Conservation (phyloP, 768 basidiomycete species). For the Tylopilus cervinicoccineus region DNA sequence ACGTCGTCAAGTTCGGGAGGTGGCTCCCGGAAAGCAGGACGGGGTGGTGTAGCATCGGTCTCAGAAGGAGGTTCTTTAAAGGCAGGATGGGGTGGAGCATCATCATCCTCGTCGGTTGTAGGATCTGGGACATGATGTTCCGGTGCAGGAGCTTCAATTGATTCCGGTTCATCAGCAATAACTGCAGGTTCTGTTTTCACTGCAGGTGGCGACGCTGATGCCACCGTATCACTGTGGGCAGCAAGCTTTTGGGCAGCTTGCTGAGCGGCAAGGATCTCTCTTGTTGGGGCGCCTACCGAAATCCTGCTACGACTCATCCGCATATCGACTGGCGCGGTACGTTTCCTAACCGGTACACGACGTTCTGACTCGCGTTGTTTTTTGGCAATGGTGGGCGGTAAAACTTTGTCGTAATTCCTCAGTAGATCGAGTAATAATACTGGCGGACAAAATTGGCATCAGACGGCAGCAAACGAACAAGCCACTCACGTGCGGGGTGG, state of each 20-base stretch:
- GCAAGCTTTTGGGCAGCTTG: conserved; percentile 55
- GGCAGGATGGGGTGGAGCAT: conserved; percentile 34
- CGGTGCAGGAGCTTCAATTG: conserved; percentile 2
- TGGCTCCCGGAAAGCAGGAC: conserved; percentile 59
- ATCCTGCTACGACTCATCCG: conserved; percentile 77
- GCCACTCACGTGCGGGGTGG: conserved; percentile 65
- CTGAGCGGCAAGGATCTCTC: conserved; percentile 70
- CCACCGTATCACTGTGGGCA: conserved; percentile 18
- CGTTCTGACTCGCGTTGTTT: conserved; percentile 89
- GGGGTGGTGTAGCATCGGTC: conserved; percentile 26
- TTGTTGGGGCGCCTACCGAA: conserved; percentile 63
- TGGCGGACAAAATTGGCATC: conserved; percentile 22
- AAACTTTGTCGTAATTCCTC: conserved; percentile 64
- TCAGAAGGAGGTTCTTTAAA: conserved; percentile 64
- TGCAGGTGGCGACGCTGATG: conserved; percentile 15
- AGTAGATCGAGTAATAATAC: conserved; percentile 86
- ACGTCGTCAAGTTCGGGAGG: conserved; percentile 53
- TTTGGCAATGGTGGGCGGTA: conserved; percentile 78
- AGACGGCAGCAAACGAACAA: not conserved
- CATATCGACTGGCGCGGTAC: conserved; percentile 86
- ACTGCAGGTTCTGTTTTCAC: conserved; percentile 15
- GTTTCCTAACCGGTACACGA: conserved; percentile 77
- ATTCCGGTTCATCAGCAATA: conserved; percentile 15
- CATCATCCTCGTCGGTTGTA: conserved; percentile 12
- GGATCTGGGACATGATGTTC: conserved; percentile 4